Base-by-base conservation (phyloP, 176 grass and related monocot species). In the Alloteropsis semialata region DNA sequence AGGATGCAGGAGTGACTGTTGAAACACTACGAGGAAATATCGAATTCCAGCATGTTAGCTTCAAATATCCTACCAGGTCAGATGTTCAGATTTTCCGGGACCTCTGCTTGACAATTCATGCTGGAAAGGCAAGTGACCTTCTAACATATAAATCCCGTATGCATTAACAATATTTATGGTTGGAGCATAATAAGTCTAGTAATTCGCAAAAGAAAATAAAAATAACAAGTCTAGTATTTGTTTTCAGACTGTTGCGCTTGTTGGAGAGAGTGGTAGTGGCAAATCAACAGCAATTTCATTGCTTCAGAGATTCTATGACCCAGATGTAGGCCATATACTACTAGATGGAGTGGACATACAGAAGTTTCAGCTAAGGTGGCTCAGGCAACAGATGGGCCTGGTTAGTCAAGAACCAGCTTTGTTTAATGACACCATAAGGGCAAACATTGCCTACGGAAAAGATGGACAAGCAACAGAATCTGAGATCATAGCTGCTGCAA, bases 21-120 rank as follows among this genome's bases (percentile, higher is more conserved):
- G 93, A 96, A 55, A 89, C 82, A 82, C 74, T 96, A 24, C 78
- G 39, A 27, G 97, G 97, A 48, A 88, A 90, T 65, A 96, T 99
- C 5, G 89, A 92, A 84, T 92, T 99, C 77, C 82, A 81, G 22
- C 97, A 99, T 56, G 83, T 99, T 68, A 94, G 91, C 49, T 99
- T 99, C 87, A 96, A 78, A 69, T 99, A 99, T 83, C 93, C 97
- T 60, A 87, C 93, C 24, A 83, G 97, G 57, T 93, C 89, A 42
- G 97, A 94, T 87, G 81, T 99, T 88, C 91, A 99, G 89, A 99
- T 99, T 69, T 99, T 99, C 85, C 83, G 80, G 36, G 97, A 96
- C 76, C 74, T 99, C 38, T 99, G 89, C 77, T 90, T 96, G 86
- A 92, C 85, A 70, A 96, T 99, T 85, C 91, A 62, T 55, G 86